Evolutionary conservation across 768 basidiomycete genomes (phyloP).

Genomic region (Hericium erinaceus): DNA sequence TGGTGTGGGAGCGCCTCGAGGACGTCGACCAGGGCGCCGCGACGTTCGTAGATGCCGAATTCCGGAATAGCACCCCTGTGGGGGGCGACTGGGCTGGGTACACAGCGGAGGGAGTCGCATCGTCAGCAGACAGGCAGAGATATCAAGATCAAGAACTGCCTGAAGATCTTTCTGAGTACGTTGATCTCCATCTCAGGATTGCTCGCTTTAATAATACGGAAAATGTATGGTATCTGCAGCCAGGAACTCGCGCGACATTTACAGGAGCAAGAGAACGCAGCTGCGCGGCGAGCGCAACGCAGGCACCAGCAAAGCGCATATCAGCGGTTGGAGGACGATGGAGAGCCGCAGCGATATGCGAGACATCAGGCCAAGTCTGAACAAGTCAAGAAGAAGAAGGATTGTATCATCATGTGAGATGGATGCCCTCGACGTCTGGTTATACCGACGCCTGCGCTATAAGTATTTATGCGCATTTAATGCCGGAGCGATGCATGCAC

Average conservation of each 20-base stretch:
- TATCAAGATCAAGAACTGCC: conserved; percentile 32
- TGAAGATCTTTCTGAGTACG: conserved; percentile 54
- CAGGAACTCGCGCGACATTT: conserved; percentile 64
- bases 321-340: background rate
- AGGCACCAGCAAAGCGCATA: conserved; percentile 15
- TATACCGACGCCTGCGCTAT: too few relatives aligned
- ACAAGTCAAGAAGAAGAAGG: conserved; percentile 1
- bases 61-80: conserved; percentile 51
- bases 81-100: conserved; percentile 79
- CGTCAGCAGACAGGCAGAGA: background rate
- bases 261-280: conserved; percentile 71
- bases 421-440: background rate
- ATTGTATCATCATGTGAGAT: conserved; percentile 10
- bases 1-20: conserved; percentile 88
- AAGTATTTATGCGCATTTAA: too few relatives aligned
- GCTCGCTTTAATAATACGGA: background rate
- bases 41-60: conserved; percentile 69
- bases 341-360: background rate
- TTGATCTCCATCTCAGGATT: conserved; percentile 9
- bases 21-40: conserved; percentile 78
- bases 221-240: conserved; percentile 25
- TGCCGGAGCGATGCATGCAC: too few relatives aligned
- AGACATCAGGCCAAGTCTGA: background rate
- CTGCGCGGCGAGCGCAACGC: conserved; percentile 25
- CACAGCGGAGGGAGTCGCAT: conserved; percentile 41